These are phyloP conservation scores for Mucuna pruriens DNA, from an alignment of 306 rosid genomes.

Conservation along the genomic window DNA sequence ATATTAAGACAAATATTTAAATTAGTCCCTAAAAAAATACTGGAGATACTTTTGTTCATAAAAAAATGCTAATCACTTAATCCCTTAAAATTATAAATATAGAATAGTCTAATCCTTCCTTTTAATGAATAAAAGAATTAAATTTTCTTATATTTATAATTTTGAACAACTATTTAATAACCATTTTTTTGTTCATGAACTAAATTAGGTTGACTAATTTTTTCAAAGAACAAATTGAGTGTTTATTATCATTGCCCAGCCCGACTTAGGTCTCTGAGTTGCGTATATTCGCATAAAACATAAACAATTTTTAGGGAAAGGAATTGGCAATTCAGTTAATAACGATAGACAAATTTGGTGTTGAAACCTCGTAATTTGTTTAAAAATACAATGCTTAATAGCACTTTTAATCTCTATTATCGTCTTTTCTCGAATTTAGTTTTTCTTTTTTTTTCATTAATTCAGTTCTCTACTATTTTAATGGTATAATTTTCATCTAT, in stretches of 20 bases:
- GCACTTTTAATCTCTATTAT: too few species aligned
- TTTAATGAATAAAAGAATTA: background rate
- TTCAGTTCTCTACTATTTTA: too few species aligned
- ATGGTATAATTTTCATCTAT: too few species aligned
- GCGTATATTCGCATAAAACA: background rate
- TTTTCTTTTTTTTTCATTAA: too few species aligned
- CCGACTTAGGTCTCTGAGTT: background rate
- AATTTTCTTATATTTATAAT: too few species aligned
- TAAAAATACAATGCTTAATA: too few species aligned
- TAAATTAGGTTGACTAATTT: background rate
- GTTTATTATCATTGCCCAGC: background rate
- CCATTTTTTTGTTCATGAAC: background rate
- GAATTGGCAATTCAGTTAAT: background rate
- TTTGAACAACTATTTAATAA: too few species aligned
- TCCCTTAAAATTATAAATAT: background rate
- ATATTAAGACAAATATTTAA: background rate
- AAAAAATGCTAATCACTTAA: too few species aligned
- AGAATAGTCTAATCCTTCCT: background rate
- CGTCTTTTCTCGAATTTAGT: too few species aligned
- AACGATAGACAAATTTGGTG: background rate
- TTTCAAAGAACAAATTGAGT: background rate
- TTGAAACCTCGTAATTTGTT: background rate
- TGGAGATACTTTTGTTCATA: too few species aligned
- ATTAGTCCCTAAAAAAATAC: background rate
- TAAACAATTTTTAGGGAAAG: background rate